Evolutionary conservation across 495 filamentous ascomycete genomes (phyloP).

Genomic region (Viridothelium virens): DNA sequence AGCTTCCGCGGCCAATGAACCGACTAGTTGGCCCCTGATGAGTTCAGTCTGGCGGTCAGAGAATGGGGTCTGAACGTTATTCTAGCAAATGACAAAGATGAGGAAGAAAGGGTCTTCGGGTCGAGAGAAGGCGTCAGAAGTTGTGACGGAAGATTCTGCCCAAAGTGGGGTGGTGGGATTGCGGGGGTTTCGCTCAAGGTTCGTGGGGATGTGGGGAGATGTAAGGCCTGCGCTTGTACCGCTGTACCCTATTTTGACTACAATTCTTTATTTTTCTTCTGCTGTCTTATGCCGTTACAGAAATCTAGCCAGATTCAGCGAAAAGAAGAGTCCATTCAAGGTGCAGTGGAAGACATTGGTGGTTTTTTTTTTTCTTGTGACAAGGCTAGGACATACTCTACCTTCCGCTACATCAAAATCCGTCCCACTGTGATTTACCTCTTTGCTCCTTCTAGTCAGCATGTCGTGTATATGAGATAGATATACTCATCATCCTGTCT

Average conservation of each 20-base stretch:
- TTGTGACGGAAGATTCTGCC: not conserved
- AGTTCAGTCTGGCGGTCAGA: slow-evolving; percentile 4
- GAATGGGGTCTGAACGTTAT: not conserved
- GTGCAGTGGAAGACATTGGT: too few relatives aligned
- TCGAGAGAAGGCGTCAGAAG: not conserved
- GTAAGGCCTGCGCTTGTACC: not conserved
- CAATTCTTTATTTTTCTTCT: not conserved
- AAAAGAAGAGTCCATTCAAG: too few relatives aligned
- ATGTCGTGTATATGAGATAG: too few relatives aligned
- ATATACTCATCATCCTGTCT: not conserved
- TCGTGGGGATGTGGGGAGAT: slow-evolving; percentile 2
- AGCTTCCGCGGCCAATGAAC: slow-evolving; percentile 3
- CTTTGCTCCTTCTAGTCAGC: too few relatives aligned
- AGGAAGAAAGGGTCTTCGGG: not conserved
- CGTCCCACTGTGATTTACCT: too few relatives aligned
- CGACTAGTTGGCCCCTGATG: not conserved
- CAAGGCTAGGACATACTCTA: too few relatives aligned
- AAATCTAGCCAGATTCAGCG: too few relatives aligned
- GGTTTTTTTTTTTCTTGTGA: too few relatives aligned
- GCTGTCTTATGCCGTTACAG: not conserved
- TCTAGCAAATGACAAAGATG: not conserved
- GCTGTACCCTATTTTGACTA: not conserved
- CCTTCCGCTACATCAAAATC: too few relatives aligned
- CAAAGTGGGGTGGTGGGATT: not conserved
- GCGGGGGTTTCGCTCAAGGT: not conserved